phyloP scores from a whole-genome alignment of 305 asterid genomes.

The Solanum hybrid region DNA sequence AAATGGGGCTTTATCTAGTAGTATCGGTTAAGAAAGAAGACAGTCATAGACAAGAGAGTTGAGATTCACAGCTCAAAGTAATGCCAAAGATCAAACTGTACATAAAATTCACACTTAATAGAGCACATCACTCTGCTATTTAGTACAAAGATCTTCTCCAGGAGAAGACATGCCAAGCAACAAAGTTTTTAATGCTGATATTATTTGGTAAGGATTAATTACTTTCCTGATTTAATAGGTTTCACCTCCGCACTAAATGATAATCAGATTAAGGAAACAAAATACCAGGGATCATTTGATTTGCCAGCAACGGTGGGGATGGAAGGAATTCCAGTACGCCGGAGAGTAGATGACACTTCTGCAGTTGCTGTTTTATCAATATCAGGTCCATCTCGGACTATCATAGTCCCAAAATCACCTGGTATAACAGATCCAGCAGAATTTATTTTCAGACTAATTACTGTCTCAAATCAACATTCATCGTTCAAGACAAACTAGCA shows the following conservation, averaged over 20 bases:
- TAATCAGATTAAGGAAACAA: conserved; percentile 7
- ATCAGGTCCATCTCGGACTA: conserved; percentile 57
- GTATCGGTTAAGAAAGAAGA: not conserved
- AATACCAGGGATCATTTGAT: conserved; percentile 44
- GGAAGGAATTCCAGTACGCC: conserved; percentile 34
- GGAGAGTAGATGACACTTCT: conserved; percentile 36
- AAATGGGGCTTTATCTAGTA: not conserved
- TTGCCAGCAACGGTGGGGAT: conserved; percentile 34
- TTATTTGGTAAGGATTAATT: not conserved
- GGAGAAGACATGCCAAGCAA: not conserved
- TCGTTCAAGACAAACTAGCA: not conserved
- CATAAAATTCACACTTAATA: not conserved
- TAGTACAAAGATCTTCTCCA: not conserved
- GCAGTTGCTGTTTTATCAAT: conserved; percentile 31
- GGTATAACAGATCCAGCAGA: conserved; percentile 16
- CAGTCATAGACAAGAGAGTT: not conserved
- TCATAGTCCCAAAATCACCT: conserved; percentile 91
- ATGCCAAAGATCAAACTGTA: not conserved
- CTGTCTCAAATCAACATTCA: not conserved
- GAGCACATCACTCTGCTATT: not conserved
- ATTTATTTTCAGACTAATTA: not conserved
- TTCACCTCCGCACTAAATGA: not conserved
- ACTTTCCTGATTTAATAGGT: not conserved
- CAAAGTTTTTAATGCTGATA: not conserved
- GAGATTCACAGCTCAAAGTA: not conserved